Base-by-base conservation (phyloP, 129 eudicot species). In the Ambrosia artemisiifolia region DNA sequence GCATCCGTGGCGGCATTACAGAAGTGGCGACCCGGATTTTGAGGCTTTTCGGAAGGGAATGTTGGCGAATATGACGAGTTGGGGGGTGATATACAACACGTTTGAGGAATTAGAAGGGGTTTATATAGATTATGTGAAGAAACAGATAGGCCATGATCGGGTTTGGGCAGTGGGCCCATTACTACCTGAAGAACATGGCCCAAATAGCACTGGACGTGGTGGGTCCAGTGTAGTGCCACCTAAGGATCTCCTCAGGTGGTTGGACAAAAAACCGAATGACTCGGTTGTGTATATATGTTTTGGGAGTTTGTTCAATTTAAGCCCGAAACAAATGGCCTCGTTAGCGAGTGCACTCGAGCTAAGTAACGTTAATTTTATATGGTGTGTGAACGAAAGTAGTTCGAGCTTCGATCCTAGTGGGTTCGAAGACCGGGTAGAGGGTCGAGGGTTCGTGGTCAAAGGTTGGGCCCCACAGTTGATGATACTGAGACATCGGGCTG, bases 391-490 rank as follows among this genome's bases (percentile, higher is more conserved):
- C n/a, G 72, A 6, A 48, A 48, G 28, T 18, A 28, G 49, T 3
- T 67, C 42, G 7, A 28, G 72, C 72, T 61, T 50, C 2, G 75
- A 78, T 14, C 81, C 84, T 1, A 60, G 67, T 62, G 85, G 78
- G 62, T 83, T 85, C 28, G 88, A 80, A 12, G 75, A 43, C 4
- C 80, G 78, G 57, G 88, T 83, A 0, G 40, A 10, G 7, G 85
- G 71, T 4, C 71, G 77, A 67, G 89, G 92, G 12, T 66, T 83
- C 16, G 11, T 86, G 40, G 77, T 86, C 44, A 63, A 40, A 14
- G 89, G 88, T 0, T 88, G 87, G 93, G 89, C 87, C 14, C 90
- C 88, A 2, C 90, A 82, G 51, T 78, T 77, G 19, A 16, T 70
- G 32, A 83, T 88, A 30, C 49, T 88, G 19, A 54, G 64, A 6